phyloP scores from a whole-genome alignment of 768 basidiomycete species.

The Paxillus rubicundulus region DNA sequence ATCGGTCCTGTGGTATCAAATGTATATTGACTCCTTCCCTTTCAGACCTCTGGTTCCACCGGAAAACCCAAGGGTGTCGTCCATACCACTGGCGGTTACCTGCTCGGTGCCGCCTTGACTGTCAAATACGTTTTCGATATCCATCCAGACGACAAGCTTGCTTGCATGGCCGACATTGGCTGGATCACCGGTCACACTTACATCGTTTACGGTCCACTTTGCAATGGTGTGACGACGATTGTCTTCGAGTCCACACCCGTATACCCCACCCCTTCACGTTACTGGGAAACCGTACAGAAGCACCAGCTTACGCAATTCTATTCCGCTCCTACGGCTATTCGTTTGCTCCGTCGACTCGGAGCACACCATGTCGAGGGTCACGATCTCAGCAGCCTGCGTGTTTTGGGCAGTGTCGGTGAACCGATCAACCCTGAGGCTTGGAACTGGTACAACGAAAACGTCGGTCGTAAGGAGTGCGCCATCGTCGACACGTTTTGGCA shows the following conservation, averaged over 20 bases:
- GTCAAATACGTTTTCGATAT: slow-evolving; percentile 98
- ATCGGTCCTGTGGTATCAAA: not conserved
- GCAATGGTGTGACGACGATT: slow-evolving; percentile 78
- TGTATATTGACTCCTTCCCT: slow-evolving; percentile 6
- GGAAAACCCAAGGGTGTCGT: slow-evolving; percentile 98
- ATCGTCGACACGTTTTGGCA: slow-evolving; percentile 97
- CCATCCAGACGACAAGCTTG: slow-evolving; percentile 94
- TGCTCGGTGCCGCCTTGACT: slow-evolving; percentile 87
- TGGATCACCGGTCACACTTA: slow-evolving; percentile 99
- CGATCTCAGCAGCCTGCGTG: slow-evolving; percentile 79
- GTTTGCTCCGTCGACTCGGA: slow-evolving; percentile 83
- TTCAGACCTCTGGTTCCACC: slow-evolving; percentile 88
- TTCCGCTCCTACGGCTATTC: slow-evolving; percentile 91
- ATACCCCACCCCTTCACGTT: slow-evolving; percentile 93
- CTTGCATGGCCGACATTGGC: slow-evolving; percentile 97
- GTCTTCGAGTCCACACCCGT: slow-evolving; percentile 97
- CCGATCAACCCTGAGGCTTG: slow-evolving; percentile 99
- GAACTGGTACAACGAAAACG: slow-evolving; percentile 98
- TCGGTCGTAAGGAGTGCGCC: slow-evolving; percentile 84
- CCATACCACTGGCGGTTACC: slow-evolving; percentile 85
- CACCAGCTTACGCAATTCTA: slow-evolving; percentile 96
- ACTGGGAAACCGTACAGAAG: slow-evolving; percentile 95
- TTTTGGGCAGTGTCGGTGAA: slow-evolving; percentile 93
- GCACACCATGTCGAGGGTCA: slow-evolving; percentile 79
- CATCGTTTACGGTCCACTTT: slow-evolving; percentile 93